A percentile compares a stretch with the other conserved stretches of the same genome.
Evolutionary conservation across 2,329 filamentous ascomycete species (phyloP).

Genomic region (Botryosphaeria agaves): DNA sequence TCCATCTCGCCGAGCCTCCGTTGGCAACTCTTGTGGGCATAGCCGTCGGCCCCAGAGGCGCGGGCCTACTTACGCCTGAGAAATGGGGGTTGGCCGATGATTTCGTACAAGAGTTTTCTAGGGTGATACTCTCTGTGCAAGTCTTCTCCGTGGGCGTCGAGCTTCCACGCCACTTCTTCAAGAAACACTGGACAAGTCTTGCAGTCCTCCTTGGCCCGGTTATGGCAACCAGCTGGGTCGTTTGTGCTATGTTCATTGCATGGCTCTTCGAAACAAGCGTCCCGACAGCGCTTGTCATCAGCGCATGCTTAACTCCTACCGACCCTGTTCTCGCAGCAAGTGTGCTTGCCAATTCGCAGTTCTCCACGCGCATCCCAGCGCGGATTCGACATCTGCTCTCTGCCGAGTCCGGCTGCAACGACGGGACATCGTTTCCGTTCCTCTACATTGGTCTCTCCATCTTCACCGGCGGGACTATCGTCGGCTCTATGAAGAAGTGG

Average conservation of each 20-base stretch:
- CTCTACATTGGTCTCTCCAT: conserved; percentile 34
- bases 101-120: conserved; percentile 22
- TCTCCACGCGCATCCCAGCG: conserved; percentile 33
- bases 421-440: conserved; percentile 38
- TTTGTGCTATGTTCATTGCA: conserved; percentile 28
- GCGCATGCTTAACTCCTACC: conserved; percentile 38
- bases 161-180: conserved; percentile 27
- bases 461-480: conserved; percentile 20
- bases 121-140: conserved; percentile 28
- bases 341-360: conserved; percentile 35
- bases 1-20: conserved; percentile 31
- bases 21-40: conserved; percentile 29
- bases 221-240: conserved; percentile 31
- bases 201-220: conserved; percentile 32
- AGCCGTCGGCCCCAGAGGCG: conserved; percentile 22
- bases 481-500: conserved; percentile 30
- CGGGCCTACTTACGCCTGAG: conserved; percentile 22
- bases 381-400: conserved; percentile 33
- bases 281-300: conserved; percentile 31
- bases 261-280: conserved; percentile 28
- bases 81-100: conserved; percentile 18
- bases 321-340: conserved; percentile 38
- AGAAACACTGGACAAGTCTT: conserved; percentile 33
- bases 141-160: conserved; percentile 19
- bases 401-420: conserved; percentile 38